These are phyloP conservation scores for Botryotinia globosa DNA, from an alignment of 2,329 filamentous ascomycete species.

Conservation along the genomic window DNA sequence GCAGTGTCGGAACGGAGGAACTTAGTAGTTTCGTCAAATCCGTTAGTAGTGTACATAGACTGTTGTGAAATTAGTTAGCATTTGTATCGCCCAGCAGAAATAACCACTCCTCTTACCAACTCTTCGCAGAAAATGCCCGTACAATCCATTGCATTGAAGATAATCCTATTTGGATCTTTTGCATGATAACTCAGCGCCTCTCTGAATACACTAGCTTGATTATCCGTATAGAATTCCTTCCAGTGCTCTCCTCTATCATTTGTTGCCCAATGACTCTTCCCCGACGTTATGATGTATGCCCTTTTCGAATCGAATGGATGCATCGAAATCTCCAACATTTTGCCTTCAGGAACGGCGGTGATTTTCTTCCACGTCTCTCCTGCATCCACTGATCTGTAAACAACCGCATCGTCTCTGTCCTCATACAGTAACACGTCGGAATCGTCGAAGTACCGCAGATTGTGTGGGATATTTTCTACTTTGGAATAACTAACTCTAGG, in stretches of 20 bases:
- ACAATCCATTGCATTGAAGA: conserved; percentile 77
- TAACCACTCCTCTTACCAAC: conserved; percentile 39
- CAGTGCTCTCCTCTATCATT: conserved; percentile 79
- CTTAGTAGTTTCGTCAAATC: conserved; percentile 68
- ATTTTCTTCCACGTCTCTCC: conserved; percentile 73
- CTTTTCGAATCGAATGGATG: conserved; percentile 76
- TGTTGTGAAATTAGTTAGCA: conserved; percentile 26
- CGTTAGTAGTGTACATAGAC: conserved; percentile 75
- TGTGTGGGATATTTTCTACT: conserved; percentile 64
- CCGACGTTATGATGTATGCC: conserved; percentile 74
- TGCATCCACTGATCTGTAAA: conserved; percentile 78
- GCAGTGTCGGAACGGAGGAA: conserved; percentile 65
- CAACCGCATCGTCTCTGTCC: conserved; percentile 59
- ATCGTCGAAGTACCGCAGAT: conserved; percentile 87
- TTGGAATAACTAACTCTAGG: conserved; percentile 64
- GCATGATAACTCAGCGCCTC: conserved; percentile 74
- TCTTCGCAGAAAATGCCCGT: conserved; percentile 61
- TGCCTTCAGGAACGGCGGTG: conserved; percentile 60
- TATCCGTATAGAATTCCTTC: conserved; percentile 66
- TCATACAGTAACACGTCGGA: conserved; percentile 78
- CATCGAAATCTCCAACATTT: conserved; percentile 62
- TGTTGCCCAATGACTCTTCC: conserved; percentile 76
- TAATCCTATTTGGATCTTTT: conserved; percentile 75
- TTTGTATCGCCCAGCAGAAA: neutral
- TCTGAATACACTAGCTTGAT: conserved; percentile 54